These are phyloP conservation scores for Boletus pseudopeckii DNA, from an alignment of 768 basidiomycete genomes.

Conservation along the genomic window DNA sequence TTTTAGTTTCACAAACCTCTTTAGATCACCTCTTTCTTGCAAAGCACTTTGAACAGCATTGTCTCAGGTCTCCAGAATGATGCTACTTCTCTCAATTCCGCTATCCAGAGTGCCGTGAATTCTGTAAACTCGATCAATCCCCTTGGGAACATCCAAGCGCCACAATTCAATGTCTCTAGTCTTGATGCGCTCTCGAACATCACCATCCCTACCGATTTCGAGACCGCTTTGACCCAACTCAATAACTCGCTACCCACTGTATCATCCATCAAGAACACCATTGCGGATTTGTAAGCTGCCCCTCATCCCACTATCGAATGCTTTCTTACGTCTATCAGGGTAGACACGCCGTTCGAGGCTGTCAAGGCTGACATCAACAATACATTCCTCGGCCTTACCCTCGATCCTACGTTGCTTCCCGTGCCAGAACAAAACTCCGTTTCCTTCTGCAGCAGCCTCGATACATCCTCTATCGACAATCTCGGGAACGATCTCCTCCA, in stretches of 20 bases:
- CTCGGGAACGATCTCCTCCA: constrained; percentile 77
- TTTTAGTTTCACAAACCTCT: constrained; percentile 5
- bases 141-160: constrained; percentile 62
- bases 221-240: constrained; percentile 66
- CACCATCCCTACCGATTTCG: constrained; percentile 73
- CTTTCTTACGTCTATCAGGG: constrained; percentile 36
- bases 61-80: constrained; percentile 73
- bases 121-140: constrained; percentile 77
- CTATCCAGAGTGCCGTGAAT: constrained; percentile 59
- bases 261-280: constrained; percentile 62
- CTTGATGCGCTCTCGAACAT: constrained; percentile 74
- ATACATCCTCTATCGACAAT: constrained; percentile 83
- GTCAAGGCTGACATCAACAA: constrained; percentile 88
- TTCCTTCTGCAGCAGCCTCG: constrained; percentile 73
- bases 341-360: constrained; percentile 84
- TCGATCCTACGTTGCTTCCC: constrained; percentile 71
- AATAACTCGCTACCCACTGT: constrained; percentile 81
- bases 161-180: constrained; percentile 72
- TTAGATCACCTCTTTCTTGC: constrained; percentile 72
- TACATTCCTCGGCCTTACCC: constrained; percentile 70
- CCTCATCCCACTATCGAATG: neutral
- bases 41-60: constrained; percentile 53
- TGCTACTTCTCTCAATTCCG: constrained; percentile 62
- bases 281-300: constrained; percentile 62
- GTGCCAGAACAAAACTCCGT: constrained; percentile 68